phyloP scores from a whole-genome alignment of 2,329 filamentous ascomycete genomes.

The Penicillium sp. region DNA sequence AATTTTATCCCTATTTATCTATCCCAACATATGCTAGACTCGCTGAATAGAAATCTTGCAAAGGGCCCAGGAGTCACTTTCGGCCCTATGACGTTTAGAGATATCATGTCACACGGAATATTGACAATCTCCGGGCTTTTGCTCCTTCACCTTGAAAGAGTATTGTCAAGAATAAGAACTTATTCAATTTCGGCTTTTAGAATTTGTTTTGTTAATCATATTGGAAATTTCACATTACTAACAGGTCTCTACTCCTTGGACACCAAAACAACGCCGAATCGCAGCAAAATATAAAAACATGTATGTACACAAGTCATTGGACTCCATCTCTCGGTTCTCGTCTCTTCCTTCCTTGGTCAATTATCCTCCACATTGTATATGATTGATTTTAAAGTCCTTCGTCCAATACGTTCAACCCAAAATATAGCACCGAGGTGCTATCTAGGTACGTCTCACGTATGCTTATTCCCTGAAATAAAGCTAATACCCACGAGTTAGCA shows the following conservation, averaged over 20 bases:
- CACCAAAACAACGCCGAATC: neutral
- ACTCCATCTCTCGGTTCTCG: neutral
- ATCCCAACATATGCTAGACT: too few species aligned
- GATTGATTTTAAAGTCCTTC: neutral
- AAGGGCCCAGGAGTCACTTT: too few species aligned
- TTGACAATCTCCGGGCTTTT: too few species aligned
- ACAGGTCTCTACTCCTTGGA: neutral
- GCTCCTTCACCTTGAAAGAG: too few species aligned
- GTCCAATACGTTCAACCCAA: neutral
- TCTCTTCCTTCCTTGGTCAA: neutral
- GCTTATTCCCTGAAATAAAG: conserved; percentile 1
- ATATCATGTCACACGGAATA: too few species aligned
- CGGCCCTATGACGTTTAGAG: too few species aligned
- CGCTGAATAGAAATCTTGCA: too few species aligned
- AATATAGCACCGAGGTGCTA: neutral
- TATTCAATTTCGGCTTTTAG: neutral
- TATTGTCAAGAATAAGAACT: neutral
- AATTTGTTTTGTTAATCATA: neutral
- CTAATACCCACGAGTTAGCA: neutral
- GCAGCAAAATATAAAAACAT: neutral
- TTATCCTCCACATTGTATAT: neutral
- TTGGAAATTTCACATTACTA: neutral
- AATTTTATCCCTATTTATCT: too few species aligned
- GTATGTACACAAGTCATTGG: neutral
- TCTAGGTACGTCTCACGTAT: neutral